Base-by-base conservation (phyloP, 2,329 filamentous ascomycete species). In the Verticillium albo-atrum region DNA sequence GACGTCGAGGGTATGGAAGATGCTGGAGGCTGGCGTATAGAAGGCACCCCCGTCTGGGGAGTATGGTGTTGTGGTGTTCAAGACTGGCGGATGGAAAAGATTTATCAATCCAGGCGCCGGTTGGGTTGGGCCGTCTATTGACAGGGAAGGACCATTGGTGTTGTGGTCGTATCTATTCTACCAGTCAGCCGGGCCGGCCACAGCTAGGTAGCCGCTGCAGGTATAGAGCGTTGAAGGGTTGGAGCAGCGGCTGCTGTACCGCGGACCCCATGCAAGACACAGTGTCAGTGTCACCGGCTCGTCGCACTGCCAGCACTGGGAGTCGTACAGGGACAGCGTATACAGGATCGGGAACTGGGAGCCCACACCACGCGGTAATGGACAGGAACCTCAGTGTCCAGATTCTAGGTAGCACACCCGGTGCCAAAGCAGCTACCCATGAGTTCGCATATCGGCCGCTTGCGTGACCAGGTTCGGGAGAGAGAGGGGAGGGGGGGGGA, bases 161-260 rank as follows among this genome's bases (percentile, higher is more conserved):
- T 84, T 82, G 69, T 83, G 81, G 69, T 74, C 79, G 74, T 83
- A 85, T 78, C 83, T 85, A 71, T 63, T 66, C 61, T 68, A 68
- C 64, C 65, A 64, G 66, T 68, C 63, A 65, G 65, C 62, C 64
- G 61, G 57, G 60, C 55, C 32, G 54, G 7, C 62, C 61, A 23
- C 42, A 50, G 42, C 42, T 12, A 25, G 42, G 20, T 50, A 10
- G 10, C 20, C 42, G 42, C 42, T 50, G 42, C 42, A 50, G 42
- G n/a, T 10, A 50, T 50, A 23, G 42, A 50, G 10, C n/a, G 20
- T 50, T 50, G 42, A 50, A 50, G 42, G 42, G 42, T 50, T 25
- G 42, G 42, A 25, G 20, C 42, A 50, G 42, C 20, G 42, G 20
- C 20, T 50, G 42, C 20, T 50, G 42, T 50, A 50, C 42, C 9